Evolutionary conservation across 1,284 basidiomycete species (phyloP).

Genomic region (Trichosporon coremiiforme): DNA sequence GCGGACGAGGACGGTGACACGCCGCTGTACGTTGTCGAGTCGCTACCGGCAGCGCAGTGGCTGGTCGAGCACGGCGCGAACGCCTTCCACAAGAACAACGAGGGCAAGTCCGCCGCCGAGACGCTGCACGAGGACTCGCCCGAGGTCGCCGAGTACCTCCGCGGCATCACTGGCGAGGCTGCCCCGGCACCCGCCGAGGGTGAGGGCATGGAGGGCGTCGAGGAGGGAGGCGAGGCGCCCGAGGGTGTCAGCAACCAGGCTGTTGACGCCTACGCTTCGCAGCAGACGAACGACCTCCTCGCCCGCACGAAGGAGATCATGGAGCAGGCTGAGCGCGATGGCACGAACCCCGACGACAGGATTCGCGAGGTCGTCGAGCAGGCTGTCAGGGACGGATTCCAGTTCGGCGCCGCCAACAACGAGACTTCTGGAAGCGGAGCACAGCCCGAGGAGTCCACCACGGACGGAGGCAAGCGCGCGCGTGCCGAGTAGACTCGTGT

Average conservation of each 20-base stretch:
- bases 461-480: constrained; percentile 29
- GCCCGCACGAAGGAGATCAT: constrained; percentile 64
- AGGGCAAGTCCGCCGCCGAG: constrained; percentile 75
- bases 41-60: constrained; percentile 72
- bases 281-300: constrained; percentile 70
- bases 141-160: constrained; percentile 71
- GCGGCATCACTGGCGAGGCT: constrained; percentile 57
- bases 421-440: not conserved
- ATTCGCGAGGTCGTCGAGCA: constrained; percentile 50
- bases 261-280: constrained; percentile 69
- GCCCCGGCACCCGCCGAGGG: constrained; percentile 14
- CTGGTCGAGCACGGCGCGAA: constrained; percentile 80
- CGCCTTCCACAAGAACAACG: constrained; percentile 65
- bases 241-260: constrained; percentile 66
- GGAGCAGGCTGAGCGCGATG: constrained; percentile 48
- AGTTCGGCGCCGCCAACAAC: constrained; percentile 32
- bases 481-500: constrained; percentile 23
- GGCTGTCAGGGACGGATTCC: constrained; percentile 47
- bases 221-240: constrained; percentile 1
- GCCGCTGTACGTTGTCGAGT: constrained; percentile 86
- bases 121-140: constrained; percentile 76
- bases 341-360: constrained; percentile 49
- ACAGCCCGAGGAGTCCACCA: not conserved
- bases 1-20: constrained; percentile 86
- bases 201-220: constrained; percentile 13